These are phyloP conservation scores for Pseudoturritis turrita DNA, from an alignment of 345 rosid genomes.

Conservation along the genomic window DNA sequence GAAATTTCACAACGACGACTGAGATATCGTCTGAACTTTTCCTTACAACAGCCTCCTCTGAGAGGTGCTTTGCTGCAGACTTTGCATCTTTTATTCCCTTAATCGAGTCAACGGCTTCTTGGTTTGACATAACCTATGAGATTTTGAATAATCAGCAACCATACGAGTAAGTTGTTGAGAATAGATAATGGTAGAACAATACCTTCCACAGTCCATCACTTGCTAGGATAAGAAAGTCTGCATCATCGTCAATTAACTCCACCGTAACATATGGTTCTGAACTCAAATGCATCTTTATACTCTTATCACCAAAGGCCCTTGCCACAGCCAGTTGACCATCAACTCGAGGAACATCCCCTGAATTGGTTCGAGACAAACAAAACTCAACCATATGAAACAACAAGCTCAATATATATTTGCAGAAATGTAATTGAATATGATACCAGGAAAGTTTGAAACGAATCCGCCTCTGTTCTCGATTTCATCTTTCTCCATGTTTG, in stretches of 20 bases:
- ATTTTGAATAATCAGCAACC: background rate
- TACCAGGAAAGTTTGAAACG: conserved; percentile 87
- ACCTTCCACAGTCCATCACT: conserved; percentile 99
- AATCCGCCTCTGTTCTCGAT: conserved; percentile 90
- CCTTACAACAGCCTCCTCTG: conserved; percentile 77
- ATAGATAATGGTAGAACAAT: background rate
- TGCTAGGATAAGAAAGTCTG: conserved; percentile 68
- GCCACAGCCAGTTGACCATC: conserved; percentile 96
- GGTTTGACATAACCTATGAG: conserved; percentile 78
- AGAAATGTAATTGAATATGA: background rate
- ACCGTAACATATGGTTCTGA: conserved; percentile 71
- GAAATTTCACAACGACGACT: conserved; percentile 69
- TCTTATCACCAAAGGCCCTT: conserved; percentile 93
- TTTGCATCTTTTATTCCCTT: conserved; percentile 66
- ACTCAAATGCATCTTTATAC: conserved; percentile 80
- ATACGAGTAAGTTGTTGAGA: background rate
- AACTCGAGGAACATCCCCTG: conserved; percentile 92
- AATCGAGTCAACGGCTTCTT: conserved; percentile 71
- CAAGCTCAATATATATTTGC: background rate
- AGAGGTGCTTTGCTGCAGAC: conserved; percentile 76
- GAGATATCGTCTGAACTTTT: conserved; percentile 87
- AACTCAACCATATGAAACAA: background rate
- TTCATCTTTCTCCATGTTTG: conserved; percentile 53
- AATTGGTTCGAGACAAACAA: conserved; percentile 5
- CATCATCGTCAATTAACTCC: conserved; percentile 53